Evolutionary conservation across 257 asterid species (phyloP).

Genomic region (Plantago major): DNA sequence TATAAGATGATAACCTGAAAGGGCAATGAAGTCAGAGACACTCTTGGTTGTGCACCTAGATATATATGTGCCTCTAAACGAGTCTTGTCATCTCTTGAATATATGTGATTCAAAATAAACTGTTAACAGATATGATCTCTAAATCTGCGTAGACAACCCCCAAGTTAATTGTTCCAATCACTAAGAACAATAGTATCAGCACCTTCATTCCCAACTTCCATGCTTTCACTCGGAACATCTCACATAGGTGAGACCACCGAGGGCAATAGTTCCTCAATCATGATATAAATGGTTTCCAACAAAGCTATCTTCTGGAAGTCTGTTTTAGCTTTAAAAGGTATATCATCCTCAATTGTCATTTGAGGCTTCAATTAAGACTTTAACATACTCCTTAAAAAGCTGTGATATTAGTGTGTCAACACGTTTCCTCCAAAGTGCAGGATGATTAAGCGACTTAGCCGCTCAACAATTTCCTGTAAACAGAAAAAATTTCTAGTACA

Average conservation of each 20-base stretch:
- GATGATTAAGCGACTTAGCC: conserved; percentile 75
- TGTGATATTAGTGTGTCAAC: conserved; percentile 71
- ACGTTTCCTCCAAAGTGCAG: conserved; percentile 84
- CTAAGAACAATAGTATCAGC: conserved; percentile 59
- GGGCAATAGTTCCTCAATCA: conserved; percentile 93
- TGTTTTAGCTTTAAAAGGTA: conserved; percentile 88
- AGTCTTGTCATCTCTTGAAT: conserved; percentile 88
- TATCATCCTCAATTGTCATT: conserved; percentile 84
- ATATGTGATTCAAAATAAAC: conserved; percentile 73
- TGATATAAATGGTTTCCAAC: conserved; percentile 88
- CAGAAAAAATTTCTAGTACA: conserved; percentile 15
- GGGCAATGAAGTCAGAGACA: conserved; percentile 82
- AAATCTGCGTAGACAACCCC: conserved; percentile 84
- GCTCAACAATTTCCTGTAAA: conserved; percentile 87
- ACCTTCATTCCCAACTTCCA: conserved; percentile 51
- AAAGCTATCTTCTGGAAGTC: conserved; percentile 92
- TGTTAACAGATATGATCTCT: conserved; percentile 88
- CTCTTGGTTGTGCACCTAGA: conserved; percentile 62
- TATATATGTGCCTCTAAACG: conserved; percentile 88
- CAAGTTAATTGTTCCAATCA: conserved; percentile 94
- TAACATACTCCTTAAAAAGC: conserved; percentile 81
- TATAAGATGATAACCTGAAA: conserved; percentile 68
- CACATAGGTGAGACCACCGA: conserved; percentile 87
- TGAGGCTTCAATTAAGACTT: conserved; percentile 69
- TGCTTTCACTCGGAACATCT: conserved; percentile 78